Percentiles rank a stretch among this genome's conserved stretches.
Evolutionary conservation across 108 stramenopile species (phyloP).

Genomic region (Skeletonema marinoi): DNA sequence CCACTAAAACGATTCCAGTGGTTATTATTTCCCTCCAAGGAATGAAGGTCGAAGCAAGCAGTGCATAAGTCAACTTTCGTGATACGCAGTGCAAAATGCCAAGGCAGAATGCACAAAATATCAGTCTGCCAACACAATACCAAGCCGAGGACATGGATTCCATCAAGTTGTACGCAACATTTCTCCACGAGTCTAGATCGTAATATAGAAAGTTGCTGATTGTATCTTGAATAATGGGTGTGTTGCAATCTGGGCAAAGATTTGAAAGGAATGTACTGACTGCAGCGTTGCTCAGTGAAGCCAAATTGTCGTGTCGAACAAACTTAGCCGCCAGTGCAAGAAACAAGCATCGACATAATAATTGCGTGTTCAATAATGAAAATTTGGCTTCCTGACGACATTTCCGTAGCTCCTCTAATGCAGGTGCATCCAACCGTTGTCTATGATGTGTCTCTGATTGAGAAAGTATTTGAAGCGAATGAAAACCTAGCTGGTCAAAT

Average conservation of each 20-base stretch:
- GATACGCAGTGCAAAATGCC: slow-evolving; percentile 19
- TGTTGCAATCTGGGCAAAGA: slow-evolving; percentile 15
- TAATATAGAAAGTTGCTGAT: slow-evolving; percentile 1
- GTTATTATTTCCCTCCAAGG: slow-evolving; percentile 4
- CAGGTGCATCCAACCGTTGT: slow-evolving; percentile 8
- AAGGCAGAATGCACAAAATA: slow-evolving; percentile 1
- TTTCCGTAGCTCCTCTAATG: not conserved
- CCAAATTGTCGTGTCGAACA: not conserved
- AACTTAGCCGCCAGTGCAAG: slow-evolving; percentile 4
- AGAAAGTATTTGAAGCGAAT: not conserved
- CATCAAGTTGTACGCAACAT: not conserved
- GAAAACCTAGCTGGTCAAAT: slow-evolving; percentile 4
- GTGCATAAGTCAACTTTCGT: slow-evolving; percentile 11
- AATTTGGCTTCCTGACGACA: not conserved
- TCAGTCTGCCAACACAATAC: not conserved
- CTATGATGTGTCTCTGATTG: slow-evolving; percentile 19
- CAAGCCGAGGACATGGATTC: slow-evolving; percentile 11
- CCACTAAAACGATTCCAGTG: not conserved
- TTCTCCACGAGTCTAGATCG: slow-evolving; percentile 14
- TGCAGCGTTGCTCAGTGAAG: not conserved
- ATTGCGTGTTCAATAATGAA: slow-evolving; percentile 3
- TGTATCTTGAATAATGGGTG: not conserved
- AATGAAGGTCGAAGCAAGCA: slow-evolving; percentile 5
- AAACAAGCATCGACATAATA: slow-evolving; percentile 12
- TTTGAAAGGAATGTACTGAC: slow-evolving; percentile 1